Conservation (phyloP, 139 green algal genomes). For the Dunaliella sp. region DNA sequence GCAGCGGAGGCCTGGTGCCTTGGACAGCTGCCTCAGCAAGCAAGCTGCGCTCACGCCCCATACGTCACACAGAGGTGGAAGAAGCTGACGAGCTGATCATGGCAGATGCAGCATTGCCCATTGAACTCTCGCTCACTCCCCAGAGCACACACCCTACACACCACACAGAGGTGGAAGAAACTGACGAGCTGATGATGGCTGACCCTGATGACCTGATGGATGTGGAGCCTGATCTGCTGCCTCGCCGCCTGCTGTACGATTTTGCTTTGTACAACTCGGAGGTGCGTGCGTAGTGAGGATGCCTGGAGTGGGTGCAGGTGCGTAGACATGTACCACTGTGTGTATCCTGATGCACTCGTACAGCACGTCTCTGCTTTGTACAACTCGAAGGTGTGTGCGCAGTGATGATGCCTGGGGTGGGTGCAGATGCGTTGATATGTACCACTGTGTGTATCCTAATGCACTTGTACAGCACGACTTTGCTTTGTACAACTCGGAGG, state of each 20-base stretch:
- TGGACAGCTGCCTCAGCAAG: too few species aligned
- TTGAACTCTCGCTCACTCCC: too few species aligned
- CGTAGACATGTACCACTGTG: too few species aligned
- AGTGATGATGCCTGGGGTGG: too few species aligned
- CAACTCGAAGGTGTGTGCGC: conserved; percentile 66
- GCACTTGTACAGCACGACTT: conserved; percentile 48
- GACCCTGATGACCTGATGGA: conserved; percentile 64
- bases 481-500: background rate
- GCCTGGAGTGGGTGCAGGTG: background rate
- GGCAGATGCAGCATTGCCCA: too few species aligned
- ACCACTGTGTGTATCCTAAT: conserved; percentile 55
- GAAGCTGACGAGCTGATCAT: conserved; percentile 87
- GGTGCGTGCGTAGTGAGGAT: too few species aligned
- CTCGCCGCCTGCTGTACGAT: conserved; percentile 69
- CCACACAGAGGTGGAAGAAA: conserved; percentile 74
- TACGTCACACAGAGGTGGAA: conserved; percentile 61
- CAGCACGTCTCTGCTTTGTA: conserved; percentile 77
- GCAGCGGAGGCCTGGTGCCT: too few species aligned
- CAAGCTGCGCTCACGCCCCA: too few species aligned
- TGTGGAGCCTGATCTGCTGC: conserved; percentile 72
- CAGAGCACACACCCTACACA: too few species aligned
- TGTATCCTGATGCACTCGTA: conserved; percentile 69
- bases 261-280: conserved; percentile 87
- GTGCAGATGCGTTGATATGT: too few species aligned
- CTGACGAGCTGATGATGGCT: conserved; percentile 83